Percentiles rank a stretch among this genome's conserved stretches.
Evolutionary conservation across 208 protist genomes (phyloP).

Genomic region (Leishmania mexicana): DNA sequence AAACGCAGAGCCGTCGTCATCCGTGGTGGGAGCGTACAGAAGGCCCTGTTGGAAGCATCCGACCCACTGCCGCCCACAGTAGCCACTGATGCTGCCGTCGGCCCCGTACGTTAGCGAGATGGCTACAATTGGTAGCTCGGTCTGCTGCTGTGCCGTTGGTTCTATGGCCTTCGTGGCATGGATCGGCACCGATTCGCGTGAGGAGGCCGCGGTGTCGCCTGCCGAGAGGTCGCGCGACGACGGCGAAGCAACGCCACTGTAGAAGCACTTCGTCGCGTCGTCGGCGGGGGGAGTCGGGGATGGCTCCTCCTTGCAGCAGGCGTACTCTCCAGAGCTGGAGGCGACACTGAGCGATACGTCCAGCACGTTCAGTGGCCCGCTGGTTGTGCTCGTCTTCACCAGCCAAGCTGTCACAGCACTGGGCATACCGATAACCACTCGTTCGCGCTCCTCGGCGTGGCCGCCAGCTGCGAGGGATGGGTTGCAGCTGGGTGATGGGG

Average conservation of each 20-base stretch:
- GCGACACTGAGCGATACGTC: slow-evolving; percentile 27
- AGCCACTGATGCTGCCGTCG: slow-evolving; percentile 39
- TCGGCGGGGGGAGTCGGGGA: background rate
- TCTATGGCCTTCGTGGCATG: background rate
- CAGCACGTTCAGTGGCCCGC: slow-evolving; percentile 1
- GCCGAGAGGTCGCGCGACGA: background rate
- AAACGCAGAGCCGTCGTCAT: background rate
- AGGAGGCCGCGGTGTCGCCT: background rate
- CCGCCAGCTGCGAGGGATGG: background rate
- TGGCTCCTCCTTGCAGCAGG: background rate
- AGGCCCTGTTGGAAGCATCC: slow-evolving; percentile 24
- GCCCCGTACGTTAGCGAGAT: slow-evolving; percentile 35
- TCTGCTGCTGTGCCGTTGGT: background rate
- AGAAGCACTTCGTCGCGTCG: no score
- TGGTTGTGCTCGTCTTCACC: slow-evolving; percentile 10
- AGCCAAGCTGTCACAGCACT: slow-evolving; percentile 24
- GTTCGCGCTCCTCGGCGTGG: background rate
- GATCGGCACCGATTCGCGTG: background rate
- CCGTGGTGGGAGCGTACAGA: slow-evolving; percentile 15
- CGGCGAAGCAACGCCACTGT: background rate
- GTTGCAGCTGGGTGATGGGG: slow-evolving; percentile 2
- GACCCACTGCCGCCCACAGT: slow-evolving; percentile 30
- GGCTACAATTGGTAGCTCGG: slow-evolving; percentile 11
- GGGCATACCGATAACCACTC: slow-evolving; percentile 19
- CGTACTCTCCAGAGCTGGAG: slow-evolving; percentile 22